These are phyloP conservation scores for Abortiporus biennis DNA, from an alignment of 1,284 basidiomycete genomes.

Conservation along the genomic window DNA sequence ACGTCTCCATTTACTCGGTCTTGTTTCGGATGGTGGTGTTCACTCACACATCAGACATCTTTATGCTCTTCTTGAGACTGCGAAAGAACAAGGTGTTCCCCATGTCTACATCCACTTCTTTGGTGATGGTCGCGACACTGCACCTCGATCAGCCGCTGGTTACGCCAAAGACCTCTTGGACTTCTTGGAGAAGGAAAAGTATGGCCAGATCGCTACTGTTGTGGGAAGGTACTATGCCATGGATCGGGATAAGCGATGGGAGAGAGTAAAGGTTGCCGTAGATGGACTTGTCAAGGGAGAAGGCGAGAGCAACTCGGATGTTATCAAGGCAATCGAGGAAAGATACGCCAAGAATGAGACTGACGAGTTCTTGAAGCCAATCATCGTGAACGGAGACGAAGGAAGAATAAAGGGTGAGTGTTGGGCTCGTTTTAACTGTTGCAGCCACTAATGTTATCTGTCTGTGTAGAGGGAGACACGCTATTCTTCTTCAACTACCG, in stretches of 20 bases:
- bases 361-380: conserved; percentile 91
- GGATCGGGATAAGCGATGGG: conserved; percentile 95
- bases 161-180: conserved; percentile 75
- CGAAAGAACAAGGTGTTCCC: conserved; percentile 78
- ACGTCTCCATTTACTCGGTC: conserved; percentile 76
- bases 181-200: conserved; percentile 71
- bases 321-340: conserved; percentile 64
- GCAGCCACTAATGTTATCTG: background rate
- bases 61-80: conserved; percentile 81
- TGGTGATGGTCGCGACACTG: conserved; percentile 87
- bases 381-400: conserved; percentile 76
- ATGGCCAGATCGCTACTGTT: conserved; percentile 74
- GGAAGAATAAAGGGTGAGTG: conserved; percentile 72
- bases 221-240: conserved; percentile 91
- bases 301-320: conserved; percentile 59
- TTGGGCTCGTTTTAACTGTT: background rate
- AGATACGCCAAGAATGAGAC: conserved; percentile 79
- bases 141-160: conserved; percentile 68
- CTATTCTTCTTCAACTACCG: conserved; percentile 95
- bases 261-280: conserved; percentile 82
- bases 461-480: conserved; percentile 57
- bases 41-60: conserved; percentile 89
- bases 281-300: conserved; percentile 76
- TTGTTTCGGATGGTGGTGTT: conserved; percentile 92
- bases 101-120: conserved; percentile 88